phyloP scores from a whole-genome alignment of 495 filamentous ascomycete genomes.

The Chlorociboria aeruginascens region DNA sequence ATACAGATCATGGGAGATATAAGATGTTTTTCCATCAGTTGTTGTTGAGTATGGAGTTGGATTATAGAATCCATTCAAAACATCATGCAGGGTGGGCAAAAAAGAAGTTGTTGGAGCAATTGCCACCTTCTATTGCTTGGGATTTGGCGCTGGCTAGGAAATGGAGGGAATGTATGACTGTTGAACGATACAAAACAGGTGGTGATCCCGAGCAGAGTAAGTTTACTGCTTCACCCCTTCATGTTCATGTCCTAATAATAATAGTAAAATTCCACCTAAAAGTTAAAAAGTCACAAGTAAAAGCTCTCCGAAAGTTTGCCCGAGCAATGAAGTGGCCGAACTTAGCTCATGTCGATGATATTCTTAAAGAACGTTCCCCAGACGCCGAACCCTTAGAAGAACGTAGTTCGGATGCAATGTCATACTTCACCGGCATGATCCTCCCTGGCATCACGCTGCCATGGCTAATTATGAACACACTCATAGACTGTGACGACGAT shows the following conservation, averaged over 20 bases:
- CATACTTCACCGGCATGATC: constrained; percentile 59
- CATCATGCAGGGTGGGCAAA: constrained; percentile 40
- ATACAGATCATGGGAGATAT: constrained; percentile 28
- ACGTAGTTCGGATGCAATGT: constrained; percentile 53
- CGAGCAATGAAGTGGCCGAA: constrained; percentile 65
- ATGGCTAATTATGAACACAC: constrained; percentile 60
- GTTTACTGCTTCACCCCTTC: constrained; percentile 2
- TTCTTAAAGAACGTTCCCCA: constrained; percentile 42
- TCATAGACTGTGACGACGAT: constrained; percentile 58
- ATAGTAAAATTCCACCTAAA: constrained; percentile 39
- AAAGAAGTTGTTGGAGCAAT: constrained; percentile 40
- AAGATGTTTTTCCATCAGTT: constrained; percentile 61
- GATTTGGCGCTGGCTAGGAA: constrained; percentile 52
- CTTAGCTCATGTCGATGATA: constrained; percentile 44
- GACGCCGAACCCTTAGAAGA: constrained; percentile 41
- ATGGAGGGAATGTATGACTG: constrained; percentile 54
- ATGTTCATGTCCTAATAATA: constrained; percentile 3
- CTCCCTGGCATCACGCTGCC: constrained; percentile 57
- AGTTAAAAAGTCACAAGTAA: constrained; percentile 51
- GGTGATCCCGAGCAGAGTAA: constrained; percentile 28
- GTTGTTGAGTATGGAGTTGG: constrained; percentile 54
- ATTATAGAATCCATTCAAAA: constrained; percentile 45
- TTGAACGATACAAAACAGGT: constrained; percentile 32
- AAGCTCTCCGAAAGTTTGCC: constrained; percentile 51
- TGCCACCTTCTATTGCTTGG: constrained; percentile 58